Evolutionary conservation across 2,329 filamentous ascomycete genomes (phyloP).

Genomic region (Paramyrothecium sp.): DNA sequence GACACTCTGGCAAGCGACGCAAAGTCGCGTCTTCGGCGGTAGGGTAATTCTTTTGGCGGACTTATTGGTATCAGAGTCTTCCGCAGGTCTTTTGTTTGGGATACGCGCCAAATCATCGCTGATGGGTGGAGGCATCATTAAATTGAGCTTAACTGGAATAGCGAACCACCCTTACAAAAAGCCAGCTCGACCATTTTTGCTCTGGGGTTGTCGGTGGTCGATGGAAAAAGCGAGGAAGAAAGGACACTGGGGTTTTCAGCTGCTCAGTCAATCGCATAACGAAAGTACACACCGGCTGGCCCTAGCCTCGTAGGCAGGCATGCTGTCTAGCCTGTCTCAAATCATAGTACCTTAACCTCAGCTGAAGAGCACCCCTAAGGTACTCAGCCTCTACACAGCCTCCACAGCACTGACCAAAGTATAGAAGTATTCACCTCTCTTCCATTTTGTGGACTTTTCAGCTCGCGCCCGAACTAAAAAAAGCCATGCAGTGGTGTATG

Average conservation of each 20-base stretch:
- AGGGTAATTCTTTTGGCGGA: not conserved
- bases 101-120: not conserved
- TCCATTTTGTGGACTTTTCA: not conserved
- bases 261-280: not conserved
- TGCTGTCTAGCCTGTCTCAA: not conserved
- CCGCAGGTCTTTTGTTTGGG: not conserved
- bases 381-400: not conserved
- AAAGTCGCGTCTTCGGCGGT: not conserved
- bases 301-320: not conserved
- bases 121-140: not conserved
- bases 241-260: not conserved
- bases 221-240: not conserved
- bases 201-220: not conserved
- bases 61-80: not conserved
- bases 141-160: not conserved
- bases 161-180: not conserved
- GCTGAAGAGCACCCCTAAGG: not conserved
- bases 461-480: not conserved
- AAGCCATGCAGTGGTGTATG: not conserved
- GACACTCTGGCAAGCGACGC: not conserved
- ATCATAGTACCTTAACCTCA: not conserved
- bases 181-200: not conserved
- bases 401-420: not conserved
- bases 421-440: not conserved
- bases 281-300: not conserved